These are phyloP conservation scores for Phaseolus coccineus DNA, from an alignment of 331 rosid species.

Conservation along the genomic window DNA sequence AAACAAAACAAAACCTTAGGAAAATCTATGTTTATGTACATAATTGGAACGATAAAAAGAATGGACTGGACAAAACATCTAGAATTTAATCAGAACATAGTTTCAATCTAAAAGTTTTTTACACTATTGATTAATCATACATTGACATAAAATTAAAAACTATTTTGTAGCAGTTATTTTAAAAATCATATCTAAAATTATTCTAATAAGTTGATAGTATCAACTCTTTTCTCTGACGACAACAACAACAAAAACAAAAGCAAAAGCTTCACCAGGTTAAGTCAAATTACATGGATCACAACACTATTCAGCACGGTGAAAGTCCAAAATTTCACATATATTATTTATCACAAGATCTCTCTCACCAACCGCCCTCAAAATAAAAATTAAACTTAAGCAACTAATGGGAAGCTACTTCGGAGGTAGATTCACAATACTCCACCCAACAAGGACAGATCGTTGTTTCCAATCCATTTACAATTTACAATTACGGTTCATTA, in stretches of 20 bases:
- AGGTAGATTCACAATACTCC: slow-evolving; percentile 34
- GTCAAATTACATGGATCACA: neutral
- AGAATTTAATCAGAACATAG: neutral
- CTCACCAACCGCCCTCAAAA: neutral
- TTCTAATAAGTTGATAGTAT: neutral
- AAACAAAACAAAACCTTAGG: neutral
- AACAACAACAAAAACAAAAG: neutral
- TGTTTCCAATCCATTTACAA: slow-evolving; percentile 32
- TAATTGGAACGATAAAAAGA: neutral
- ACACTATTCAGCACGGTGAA: neutral
- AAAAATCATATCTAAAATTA: neutral
- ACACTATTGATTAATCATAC: neutral
- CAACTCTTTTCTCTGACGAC: neutral
- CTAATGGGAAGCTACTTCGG: neutral
- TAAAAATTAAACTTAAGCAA: neutral
- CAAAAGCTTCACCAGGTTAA: neutral
- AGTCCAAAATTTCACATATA: neutral
- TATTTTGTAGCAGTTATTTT: neutral
- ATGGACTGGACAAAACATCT: neutral
- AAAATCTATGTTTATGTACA: neutral
- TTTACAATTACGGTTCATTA: slow-evolving; percentile 13
- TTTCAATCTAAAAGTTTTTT: neutral
- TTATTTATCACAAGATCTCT: neutral
- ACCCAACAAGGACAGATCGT: neutral
- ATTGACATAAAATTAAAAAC: neutral